These are phyloP conservation scores for Colletotrichum sp. DNA, from an alignment of 2,329 filamentous ascomycete genomes.

Conservation along the genomic window DNA sequence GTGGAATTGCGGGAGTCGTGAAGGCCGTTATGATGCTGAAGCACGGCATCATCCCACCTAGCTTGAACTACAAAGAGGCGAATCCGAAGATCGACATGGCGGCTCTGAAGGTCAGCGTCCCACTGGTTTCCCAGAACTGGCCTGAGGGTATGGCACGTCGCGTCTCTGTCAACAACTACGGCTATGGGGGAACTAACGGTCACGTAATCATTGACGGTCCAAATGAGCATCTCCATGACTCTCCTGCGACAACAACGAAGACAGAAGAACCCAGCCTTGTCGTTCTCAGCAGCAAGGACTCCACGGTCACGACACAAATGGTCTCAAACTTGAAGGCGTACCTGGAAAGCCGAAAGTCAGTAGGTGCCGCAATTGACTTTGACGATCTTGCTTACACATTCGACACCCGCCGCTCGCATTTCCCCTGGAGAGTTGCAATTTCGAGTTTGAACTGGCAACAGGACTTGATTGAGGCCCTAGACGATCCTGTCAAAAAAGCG, in stretches of 20 bases:
- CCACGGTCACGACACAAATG: background rate
- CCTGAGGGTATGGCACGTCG: background rate
- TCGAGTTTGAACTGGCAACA: slow-evolving; percentile 21
- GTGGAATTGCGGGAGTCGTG: slow-evolving; percentile 57
- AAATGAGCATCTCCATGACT: background rate
- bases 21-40: slow-evolving; percentile 55
- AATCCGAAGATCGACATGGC: slow-evolving; percentile 44
- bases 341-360: background rate
- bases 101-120: background rate
- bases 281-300: background rate
- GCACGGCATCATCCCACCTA: slow-evolving; percentile 54
- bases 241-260: too few relatives aligned
- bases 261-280: background rate
- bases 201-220: slow-evolving; percentile 30
- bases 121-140: background rate
- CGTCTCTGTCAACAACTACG: slow-evolving; percentile 15
- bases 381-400: slow-evolving; percentile 26
- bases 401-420: background rate
- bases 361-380: background rate
- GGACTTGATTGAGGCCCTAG: background rate
- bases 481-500: slow-evolving; percentile 11
- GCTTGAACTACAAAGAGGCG: slow-evolving; percentile 51
- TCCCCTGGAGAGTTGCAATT: slow-evolving; percentile 22
- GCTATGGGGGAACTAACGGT: slow-evolving; percentile 14
- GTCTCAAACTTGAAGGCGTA: background rate